Evolutionary conservation across 2,329 filamentous ascomycete species (phyloP).

Genomic region (Penicillium sp.): DNA sequence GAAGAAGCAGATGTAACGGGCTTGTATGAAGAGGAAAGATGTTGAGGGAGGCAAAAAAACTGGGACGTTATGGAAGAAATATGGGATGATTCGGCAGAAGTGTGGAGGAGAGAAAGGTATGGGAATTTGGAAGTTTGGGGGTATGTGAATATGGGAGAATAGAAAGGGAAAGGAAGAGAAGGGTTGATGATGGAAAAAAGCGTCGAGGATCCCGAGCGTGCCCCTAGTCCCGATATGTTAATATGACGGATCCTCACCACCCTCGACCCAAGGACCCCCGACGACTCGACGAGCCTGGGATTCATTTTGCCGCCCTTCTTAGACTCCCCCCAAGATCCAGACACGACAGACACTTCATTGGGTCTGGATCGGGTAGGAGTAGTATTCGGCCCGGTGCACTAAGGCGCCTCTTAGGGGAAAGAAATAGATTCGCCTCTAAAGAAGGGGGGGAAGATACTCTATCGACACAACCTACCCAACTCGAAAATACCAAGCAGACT

Average conservation of each 20-base stretch:
- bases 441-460: background rate
- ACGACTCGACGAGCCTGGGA: constrained; percentile 18
- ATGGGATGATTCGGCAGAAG: background rate
- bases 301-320: constrained; percentile 4
- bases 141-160: constrained; percentile 4
- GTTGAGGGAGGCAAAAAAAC: constrained; percentile 29
- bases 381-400: background rate
- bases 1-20: constrained; percentile 15
- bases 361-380: background rate
- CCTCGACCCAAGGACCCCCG: constrained; percentile 34
- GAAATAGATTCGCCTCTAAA: background rate
- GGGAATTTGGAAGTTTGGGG: background rate
- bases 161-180: constrained; percentile 23
- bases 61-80: constrained; percentile 3
- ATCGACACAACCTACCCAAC: background rate
- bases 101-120: background rate
- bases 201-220: constrained; percentile 41
- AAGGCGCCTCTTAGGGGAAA: background rate
- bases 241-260: constrained; percentile 45
- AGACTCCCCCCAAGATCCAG: background rate
- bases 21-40: constrained; percentile 20
- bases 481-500: background rate
- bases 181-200: constrained; percentile 26
- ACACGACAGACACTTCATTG: background rate
- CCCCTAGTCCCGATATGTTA: constrained; percentile 48